A percentile compares a stretch with the other conserved stretches of the same genome.
Conservation (phyloP, 176 grass and related monocot genomes). For the Avena sativa region DNA sequence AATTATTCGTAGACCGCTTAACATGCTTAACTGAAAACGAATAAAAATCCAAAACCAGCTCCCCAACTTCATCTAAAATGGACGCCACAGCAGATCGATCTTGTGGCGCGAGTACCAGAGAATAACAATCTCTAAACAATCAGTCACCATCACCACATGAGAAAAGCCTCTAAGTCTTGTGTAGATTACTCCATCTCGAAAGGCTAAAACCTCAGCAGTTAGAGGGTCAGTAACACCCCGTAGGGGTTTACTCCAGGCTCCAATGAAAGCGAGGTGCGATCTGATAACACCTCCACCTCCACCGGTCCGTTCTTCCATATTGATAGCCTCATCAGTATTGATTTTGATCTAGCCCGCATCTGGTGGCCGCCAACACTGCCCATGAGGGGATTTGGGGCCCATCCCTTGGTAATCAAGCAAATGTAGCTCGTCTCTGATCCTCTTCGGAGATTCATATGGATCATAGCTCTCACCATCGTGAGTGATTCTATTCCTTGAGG, state of each 20-base stretch:
- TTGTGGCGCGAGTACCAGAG: too few species aligned
- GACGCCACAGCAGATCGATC: too few species aligned
- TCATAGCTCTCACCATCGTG: neutral
- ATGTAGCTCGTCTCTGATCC: neutral
- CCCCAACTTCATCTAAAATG: too few species aligned
- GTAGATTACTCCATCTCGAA: neutral
- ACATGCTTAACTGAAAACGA: too few species aligned
- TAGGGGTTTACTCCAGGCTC: neutral
- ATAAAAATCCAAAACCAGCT: too few species aligned
- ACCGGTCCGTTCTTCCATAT: neutral
- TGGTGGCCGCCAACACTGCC: neutral
- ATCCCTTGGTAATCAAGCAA: neutral
- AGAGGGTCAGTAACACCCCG: neutral
- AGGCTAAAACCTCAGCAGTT: rapidly evolving
- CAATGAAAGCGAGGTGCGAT: neutral
- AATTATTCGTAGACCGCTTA: too few species aligned
- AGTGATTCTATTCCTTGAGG: rapidly evolving
- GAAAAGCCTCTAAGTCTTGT: neutral
- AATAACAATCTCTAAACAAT: too few species aligned
- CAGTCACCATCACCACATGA: too few species aligned
- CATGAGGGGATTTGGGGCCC: rapidly evolving
- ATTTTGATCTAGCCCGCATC: neutral
- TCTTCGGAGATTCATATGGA: neutral
- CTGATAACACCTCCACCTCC: neutral
- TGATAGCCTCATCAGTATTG: neutral